phyloP scores from a whole-genome alignment of 495 filamentous ascomycete species.

The Saxispiralis lemnorum region DNA sequence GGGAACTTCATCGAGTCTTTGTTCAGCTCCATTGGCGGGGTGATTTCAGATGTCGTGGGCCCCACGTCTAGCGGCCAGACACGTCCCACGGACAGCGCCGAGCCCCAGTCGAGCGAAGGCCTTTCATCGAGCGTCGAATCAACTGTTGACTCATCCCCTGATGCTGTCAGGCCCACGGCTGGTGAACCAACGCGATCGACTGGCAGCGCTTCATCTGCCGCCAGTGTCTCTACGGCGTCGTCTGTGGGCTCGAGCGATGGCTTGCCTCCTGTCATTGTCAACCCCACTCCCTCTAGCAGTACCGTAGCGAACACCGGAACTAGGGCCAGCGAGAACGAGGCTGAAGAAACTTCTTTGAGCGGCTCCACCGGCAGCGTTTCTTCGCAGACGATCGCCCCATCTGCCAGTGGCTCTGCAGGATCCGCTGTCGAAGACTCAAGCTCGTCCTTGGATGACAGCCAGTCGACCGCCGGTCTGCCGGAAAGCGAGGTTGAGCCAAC shows the following conservation, averaged over 20 bases:
- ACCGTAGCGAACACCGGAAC: not conserved
- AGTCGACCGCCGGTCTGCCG: not conserved
- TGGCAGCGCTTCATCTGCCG: too few species aligned
- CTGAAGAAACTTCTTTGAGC: not conserved
- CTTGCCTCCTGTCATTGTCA: not conserved
- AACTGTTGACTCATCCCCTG: too few species aligned
- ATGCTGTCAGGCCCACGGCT: too few species aligned
- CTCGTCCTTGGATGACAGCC: not conserved
- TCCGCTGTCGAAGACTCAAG: not conserved
- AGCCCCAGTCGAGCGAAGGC: too few species aligned
- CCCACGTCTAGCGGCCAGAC: too few species aligned
- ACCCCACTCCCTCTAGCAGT: not conserved
- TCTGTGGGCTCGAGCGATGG: not conserved
- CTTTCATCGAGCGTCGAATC: too few species aligned
- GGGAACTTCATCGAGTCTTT: too few species aligned
- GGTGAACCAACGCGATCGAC: too few species aligned
- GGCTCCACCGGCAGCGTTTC: not conserved
- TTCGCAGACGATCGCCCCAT: not conserved
- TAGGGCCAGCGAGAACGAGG: not conserved
- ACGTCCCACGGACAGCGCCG: too few species aligned
- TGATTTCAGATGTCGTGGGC: too few species aligned
- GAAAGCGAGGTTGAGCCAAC: slow-evolving; percentile 1
- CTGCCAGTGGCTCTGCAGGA: not conserved
- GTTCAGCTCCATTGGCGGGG: too few species aligned
- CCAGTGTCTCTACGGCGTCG: not conserved